Evolutionary conservation across 106 monocot genomes (phyloP).

Genomic region (Iris macrosiphon): DNA sequence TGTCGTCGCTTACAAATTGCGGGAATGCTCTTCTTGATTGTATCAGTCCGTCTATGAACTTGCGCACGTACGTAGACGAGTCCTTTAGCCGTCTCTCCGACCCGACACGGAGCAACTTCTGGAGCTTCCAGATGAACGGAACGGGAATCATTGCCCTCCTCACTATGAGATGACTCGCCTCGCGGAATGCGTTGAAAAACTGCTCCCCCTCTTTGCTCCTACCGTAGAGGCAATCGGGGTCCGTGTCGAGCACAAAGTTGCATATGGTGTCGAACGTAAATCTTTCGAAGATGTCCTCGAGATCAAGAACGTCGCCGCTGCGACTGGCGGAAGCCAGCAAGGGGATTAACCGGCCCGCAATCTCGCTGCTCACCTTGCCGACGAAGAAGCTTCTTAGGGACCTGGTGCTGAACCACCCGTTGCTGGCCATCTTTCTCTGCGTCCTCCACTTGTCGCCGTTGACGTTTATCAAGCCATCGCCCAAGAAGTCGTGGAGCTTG

Average conservation of each 20-base stretch:
- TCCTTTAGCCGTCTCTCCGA: conserved; percentile 7
- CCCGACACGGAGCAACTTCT: conserved; percentile 5
- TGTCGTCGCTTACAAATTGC: neutral
- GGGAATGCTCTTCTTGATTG: neutral
- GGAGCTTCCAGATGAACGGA: neutral
- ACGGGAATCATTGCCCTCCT: neutral
- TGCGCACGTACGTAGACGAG: neutral
- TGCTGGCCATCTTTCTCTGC: conserved; percentile 18
- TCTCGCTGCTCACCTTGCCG: conserved; percentile 8
- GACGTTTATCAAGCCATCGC: conserved; percentile 14
- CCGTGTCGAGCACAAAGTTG: conserved; percentile 10
- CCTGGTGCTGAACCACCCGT: conserved; percentile 14
- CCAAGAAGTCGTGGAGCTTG: neutral
- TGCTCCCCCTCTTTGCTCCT: neutral
- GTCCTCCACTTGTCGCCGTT: conserved; percentile 8
- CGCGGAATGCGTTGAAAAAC: conserved; percentile 15
- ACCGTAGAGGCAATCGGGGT: conserved; percentile 8
- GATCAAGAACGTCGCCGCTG: conserved; percentile 5
- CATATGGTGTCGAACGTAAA: conserved; percentile 37
- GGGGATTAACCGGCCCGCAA: neutral
- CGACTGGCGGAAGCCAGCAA: neutral
- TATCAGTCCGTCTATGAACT: neutral
- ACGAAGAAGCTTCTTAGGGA: conserved; percentile 17
- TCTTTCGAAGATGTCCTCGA: conserved; percentile 24
- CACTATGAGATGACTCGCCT: neutral